phyloP scores from a whole-genome alignment of 2,329 filamentous ascomycete species.

The Hypoxylon sp. region DNA sequence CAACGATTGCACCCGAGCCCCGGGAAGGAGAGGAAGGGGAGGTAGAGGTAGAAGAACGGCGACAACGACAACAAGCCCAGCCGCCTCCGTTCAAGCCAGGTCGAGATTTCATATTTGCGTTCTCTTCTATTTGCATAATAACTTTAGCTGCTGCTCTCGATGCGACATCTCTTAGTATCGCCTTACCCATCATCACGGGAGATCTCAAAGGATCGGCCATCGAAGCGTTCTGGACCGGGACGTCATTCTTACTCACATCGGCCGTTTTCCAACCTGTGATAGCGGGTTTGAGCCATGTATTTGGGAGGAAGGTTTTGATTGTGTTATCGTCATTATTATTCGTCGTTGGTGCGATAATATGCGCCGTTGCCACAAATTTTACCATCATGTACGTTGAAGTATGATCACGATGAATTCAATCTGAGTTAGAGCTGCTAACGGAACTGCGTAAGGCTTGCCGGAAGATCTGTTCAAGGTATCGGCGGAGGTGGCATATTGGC shows the following conservation, averaged over 20 bases:
- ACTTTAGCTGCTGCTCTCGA: conserved; percentile 25
- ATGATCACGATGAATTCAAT: background rate
- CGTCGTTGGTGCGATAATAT: conserved; percentile 19
- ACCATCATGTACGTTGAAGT: conserved; percentile 18
- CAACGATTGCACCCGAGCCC: conserved; percentile 9
- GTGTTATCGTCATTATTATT: conserved; percentile 15
- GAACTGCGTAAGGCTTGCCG: conserved; percentile 4
- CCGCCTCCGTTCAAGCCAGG: conserved; percentile 18
- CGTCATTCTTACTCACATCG: conserved; percentile 16
- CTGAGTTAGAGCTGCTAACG: background rate
- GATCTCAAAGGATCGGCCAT: conserved; percentile 20
- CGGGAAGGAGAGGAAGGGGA: background rate
- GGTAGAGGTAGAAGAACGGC: background rate
- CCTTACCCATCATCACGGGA: conserved; percentile 25
- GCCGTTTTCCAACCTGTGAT: conserved; percentile 24
- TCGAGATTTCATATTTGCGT: conserved; percentile 22
- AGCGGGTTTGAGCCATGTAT: conserved; percentile 13
- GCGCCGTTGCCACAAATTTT: conserved; percentile 21
- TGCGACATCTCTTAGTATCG: conserved; percentile 20
- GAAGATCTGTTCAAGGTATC: conserved; percentile 22
- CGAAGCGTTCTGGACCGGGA: conserved; percentile 28
- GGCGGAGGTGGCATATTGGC: conserved; percentile 25
- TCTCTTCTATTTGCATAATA: conserved; percentile 23
- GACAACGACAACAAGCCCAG: background rate
- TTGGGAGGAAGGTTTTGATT: conserved; percentile 12